Percentiles rank a stretch among this genome's conserved stretches.
Evolutionary conservation across 1,284 basidiomycete genomes (phyloP).

Genomic region (Cerrena zonata): DNA sequence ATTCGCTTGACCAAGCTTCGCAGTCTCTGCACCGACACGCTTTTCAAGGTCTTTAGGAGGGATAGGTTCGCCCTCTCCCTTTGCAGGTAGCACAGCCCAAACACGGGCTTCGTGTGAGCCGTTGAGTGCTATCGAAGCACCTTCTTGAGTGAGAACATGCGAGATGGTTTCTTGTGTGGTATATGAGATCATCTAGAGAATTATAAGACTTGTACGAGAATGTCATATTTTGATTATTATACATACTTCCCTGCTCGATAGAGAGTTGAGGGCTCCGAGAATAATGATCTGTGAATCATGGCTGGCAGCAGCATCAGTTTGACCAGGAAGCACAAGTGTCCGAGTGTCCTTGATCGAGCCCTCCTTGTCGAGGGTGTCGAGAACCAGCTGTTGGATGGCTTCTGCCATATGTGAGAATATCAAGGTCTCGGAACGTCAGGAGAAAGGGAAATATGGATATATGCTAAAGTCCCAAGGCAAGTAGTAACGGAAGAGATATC

Average conservation of each 20-base stretch:
- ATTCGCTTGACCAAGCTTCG: slow-evolving; percentile 87
- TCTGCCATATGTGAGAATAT: slow-evolving; percentile 57
- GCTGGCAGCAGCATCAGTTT: slow-evolving; percentile 49
- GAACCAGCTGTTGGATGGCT: slow-evolving; percentile 71
- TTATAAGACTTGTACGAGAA: neutral
- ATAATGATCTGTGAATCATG: slow-evolving; percentile 77
- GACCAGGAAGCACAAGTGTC: slow-evolving; percentile 61
- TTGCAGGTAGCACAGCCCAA: slow-evolving; percentile 75
- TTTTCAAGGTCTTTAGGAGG: slow-evolving; percentile 66
- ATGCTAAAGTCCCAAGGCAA: neutral
- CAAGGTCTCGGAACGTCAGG: slow-evolving; percentile 3
- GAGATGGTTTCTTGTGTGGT: slow-evolving; percentile 72
- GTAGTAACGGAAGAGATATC: neutral
- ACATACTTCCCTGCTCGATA: slow-evolving; percentile 79
- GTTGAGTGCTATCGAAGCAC: slow-evolving; percentile 66
- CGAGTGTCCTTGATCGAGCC: slow-evolving; percentile 72
- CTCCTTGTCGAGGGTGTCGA: slow-evolving; percentile 62
- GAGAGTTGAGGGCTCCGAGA: slow-evolving; percentile 83
- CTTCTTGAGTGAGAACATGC: slow-evolving; percentile 76
- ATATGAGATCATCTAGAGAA: slow-evolving; percentile 76
- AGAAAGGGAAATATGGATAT: neutral
- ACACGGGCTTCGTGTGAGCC: slow-evolving; percentile 94
- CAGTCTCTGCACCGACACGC: slow-evolving; percentile 74
- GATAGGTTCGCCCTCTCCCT: slow-evolving; percentile 65
- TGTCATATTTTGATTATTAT: slow-evolving; percentile 12